Evolutionary conservation across 306 rosid genomes (phyloP), one percentile per base, ranked within the genome.

Genomic region (Quercus robur): DNA sequence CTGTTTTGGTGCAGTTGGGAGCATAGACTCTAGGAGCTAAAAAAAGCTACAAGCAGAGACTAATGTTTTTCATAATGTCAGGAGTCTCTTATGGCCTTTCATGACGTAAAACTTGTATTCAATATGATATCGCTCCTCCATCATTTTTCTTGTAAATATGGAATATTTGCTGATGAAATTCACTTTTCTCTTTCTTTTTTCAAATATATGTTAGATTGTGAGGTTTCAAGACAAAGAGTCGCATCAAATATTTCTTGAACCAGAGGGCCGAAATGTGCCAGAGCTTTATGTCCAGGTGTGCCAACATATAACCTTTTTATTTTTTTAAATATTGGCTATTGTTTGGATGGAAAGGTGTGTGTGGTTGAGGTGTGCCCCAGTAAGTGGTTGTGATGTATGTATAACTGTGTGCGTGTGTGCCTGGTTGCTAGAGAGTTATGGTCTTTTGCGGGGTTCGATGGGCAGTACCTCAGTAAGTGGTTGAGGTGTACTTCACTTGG

Each of bases 191-290:
- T 20, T 70, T 56, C 5, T 61, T 23, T 14, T 21, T 61, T 26
- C 54, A 49, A 30, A 14, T 63, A 63, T 17, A 28, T 28, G 35
- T 79, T 85, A 94, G 99, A 93, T 93, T 79, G 97, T 94, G 56
- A 88, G 97, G 78, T 94, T 94, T 77, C 83, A 91, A 86, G 99
- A 94, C 80, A 94, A 91, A 70, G 99, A 94, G 81, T 94, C 99
- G 14, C 99, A 94, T 87, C 97, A 93, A 81, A 85, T 94, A 73
- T 94, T 94, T 90, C 99, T 94, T 89, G 99, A 94, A 85, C 99
- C 99, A 5, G 99, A 94, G 91, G 99, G 97, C 71, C 90, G 99
- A 38, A 76, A 79, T 81, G 97, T 94, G 83, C 97, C 97, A 35
- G 99, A 94, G 88, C 94, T 94, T 64, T 94, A 94, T 83, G 99